Percentiles rank a stretch among this genome's conserved stretches.
Conservation (phyloP, 139 green algal species). For the Dunaliella sp. region DNA sequence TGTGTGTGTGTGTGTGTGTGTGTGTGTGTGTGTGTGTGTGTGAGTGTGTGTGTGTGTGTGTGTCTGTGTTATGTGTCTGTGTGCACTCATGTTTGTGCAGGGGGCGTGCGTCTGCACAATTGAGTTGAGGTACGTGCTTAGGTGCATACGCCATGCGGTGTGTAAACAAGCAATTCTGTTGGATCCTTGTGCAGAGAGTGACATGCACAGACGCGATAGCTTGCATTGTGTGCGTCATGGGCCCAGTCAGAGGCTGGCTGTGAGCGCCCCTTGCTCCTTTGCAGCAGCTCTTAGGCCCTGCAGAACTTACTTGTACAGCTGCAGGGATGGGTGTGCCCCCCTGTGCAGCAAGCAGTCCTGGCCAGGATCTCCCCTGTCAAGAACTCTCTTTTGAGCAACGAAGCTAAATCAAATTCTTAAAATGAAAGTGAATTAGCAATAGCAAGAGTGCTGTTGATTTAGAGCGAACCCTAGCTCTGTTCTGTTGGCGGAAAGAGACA, state of each 20-base stretch:
- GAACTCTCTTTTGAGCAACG: conserved; percentile 63
- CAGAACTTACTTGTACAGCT: too few relatives aligned
- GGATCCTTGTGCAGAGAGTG: background rate
- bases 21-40: background rate
- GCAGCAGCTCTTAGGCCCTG: background rate
- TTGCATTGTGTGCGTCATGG: background rate
- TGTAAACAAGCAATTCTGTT: too few relatives aligned
- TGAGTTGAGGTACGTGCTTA: too few relatives aligned
- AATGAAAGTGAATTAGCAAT: background rate
- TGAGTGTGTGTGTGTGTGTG: background rate
- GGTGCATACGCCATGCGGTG: too few relatives aligned
- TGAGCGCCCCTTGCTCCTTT: background rate
- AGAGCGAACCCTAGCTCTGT: background rate
- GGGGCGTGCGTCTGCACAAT: background rate
- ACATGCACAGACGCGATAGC: background rate
- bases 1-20: background rate
- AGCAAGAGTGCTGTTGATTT: background rate
- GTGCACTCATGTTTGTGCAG: background rate
- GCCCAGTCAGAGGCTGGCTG: background rate
- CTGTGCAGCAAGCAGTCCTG: conserved; percentile 52
- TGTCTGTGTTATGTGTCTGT: background rate
- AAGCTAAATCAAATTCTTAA: conserved; percentile 34
- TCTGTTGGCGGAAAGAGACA: background rate
- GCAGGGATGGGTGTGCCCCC: background rate
- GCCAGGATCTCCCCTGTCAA: conserved; percentile 46